Evolutionary conservation across 2,329 filamentous ascomycete genomes (phyloP), one percentile per base, ranked within the genome.

Genomic region (Curvularia hawaiiensis): DNA sequence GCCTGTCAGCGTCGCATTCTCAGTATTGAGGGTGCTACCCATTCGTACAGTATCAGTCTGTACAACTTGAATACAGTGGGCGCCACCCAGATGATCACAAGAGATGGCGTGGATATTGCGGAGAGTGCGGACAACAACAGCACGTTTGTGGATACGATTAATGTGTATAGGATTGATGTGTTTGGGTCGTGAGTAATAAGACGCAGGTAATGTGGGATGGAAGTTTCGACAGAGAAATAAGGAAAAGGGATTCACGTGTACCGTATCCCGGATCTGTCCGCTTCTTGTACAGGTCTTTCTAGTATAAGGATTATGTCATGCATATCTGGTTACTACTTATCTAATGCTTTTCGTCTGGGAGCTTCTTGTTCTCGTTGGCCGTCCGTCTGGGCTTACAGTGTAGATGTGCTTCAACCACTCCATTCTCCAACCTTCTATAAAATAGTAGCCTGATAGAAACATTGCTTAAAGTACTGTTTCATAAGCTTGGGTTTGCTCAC

Each of bases 11-110:
- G 71, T 38, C 65, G 77, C n/a, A 83, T 84, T 14, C 72, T 83
- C 54, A 78, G 76, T 40, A 66, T 84, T 14, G 80, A 82, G 50
- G 79, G 77, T 1, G 69, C 60, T 9, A 76, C 67, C 30, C 64
- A 59, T 3, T 60, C 58, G 20, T 66, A 66, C 3, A 65, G 72
- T 14, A 68, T 81, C 14, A 72, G 60, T 18, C 67, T 84, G 0
- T 84, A 84, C 58, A 79, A 80, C 33, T 60, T 83, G 40, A 83
- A 79, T 52, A 82, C 80, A 1, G 75, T 83, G 16, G 78, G 78
- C 0, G 67, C 77, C 12, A 78, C 75, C 12, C 76, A 77, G 50
- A 81, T 82, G 77, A 74, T 83, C 53, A 75, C 77, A 4, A 65
- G 75, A 49, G 76, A 83, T 67, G 79, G 78, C 0, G 71, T 67